Evolutionary conservation across 208 protist species (phyloP).

Genomic region (Porcisia deanei): DNA sequence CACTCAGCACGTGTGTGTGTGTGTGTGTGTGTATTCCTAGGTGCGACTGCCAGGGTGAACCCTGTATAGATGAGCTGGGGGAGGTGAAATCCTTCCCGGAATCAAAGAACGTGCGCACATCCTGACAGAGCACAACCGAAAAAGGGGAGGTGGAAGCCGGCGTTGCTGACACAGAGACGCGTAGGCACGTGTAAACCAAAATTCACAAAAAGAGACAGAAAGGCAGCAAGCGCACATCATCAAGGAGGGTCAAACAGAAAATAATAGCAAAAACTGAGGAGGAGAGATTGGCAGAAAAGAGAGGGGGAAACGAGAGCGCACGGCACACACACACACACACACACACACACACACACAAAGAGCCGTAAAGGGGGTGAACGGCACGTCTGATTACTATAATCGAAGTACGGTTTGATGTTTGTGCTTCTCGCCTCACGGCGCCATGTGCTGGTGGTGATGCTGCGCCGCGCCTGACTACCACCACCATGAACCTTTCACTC

Average conservation of each 20-base stretch:
- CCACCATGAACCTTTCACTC: too few species aligned
- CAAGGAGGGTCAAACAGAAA: not conserved
- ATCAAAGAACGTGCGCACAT: not conserved
- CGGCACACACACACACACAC: not conserved
- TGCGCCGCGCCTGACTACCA: too few species aligned
- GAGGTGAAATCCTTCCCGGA: not conserved
- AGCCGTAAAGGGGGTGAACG: not conserved
- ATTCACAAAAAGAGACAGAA: not conserved
- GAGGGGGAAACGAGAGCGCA: not conserved
- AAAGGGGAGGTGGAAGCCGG: not conserved
- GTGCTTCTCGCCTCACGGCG: not conserved
- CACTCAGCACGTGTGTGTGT: not conserved
- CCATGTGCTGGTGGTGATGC: not conserved
- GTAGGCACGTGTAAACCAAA: not conserved
- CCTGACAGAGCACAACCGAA: not conserved
- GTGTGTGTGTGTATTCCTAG: not conserved
- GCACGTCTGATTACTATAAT: not conserved
- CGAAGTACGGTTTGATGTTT: not conserved
- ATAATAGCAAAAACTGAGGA: not conserved
- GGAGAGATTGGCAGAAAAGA: not conserved
- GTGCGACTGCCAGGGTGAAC: not conserved
- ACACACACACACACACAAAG: not conserved
- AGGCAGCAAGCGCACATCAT: not conserved
- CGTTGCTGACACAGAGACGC: constrained; percentile 3
- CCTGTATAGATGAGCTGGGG: not conserved